These are phyloP conservation scores for Cucurbita pepo DNA, from an alignment of 306 rosid genomes.

Conservation along the genomic window DNA sequence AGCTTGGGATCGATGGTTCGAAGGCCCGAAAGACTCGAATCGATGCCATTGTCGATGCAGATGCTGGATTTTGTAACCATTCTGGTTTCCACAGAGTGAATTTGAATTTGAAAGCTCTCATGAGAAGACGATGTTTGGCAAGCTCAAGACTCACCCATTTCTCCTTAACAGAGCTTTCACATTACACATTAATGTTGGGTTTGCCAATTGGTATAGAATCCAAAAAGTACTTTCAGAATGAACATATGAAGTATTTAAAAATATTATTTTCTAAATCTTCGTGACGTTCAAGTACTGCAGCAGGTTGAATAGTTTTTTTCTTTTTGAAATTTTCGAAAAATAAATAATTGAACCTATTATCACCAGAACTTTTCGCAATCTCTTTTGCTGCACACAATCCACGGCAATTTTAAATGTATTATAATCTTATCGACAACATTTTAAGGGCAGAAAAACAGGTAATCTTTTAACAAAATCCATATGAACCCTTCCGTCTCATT, in stretches of 20 bases:
- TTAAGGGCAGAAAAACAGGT: not conserved
- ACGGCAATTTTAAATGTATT: not conserved
- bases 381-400: not conserved
- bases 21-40: constrained; percentile 64
- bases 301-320: not conserved
- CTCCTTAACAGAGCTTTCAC: not conserved
- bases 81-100: not conserved
- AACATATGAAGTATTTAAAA: not conserved
- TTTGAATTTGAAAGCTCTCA: not conserved
- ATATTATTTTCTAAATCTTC: not conserved
- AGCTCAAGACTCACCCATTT: not conserved
- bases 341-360: not conserved
- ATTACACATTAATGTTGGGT: not conserved
- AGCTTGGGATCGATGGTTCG: constrained; percentile 90
- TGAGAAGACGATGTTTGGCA: not conserved
- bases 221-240: not conserved
- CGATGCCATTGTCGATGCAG: constrained; percentile 30
- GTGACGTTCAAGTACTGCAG: not conserved
- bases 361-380: not conserved
- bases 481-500: not conserved
- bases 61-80: constrained; percentile 52
- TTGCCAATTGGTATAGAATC: not conserved
- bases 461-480: not conserved
- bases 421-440: not conserved
- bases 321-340: not conserved